Conservation (phyloP, 108 stramenopile species). For the Cyclostephanos invisitatus region DNA sequence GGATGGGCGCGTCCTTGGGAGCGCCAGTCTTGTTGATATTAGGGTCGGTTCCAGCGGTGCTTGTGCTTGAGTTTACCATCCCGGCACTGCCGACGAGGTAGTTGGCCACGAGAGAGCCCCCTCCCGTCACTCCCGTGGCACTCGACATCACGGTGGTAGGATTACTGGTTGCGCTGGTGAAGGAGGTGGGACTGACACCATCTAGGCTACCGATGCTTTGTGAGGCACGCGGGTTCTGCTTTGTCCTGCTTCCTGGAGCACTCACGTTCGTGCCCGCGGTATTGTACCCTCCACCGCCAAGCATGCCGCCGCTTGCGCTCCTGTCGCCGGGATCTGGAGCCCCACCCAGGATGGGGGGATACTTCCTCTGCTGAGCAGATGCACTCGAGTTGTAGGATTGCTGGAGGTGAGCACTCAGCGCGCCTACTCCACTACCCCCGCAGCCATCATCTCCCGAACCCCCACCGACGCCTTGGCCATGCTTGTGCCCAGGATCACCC, state of each 20-base stretch:
- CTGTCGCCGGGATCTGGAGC: constrained; percentile 18
- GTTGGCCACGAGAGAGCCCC: neutral
- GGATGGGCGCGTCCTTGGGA: constrained; percentile 32
- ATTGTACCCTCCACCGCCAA: neutral
- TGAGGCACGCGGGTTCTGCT: neutral
- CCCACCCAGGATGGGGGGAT: constrained; percentile 46
- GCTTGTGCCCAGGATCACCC: constrained; percentile 6
- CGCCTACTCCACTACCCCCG: constrained; percentile 13
- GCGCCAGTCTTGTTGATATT: neutral
- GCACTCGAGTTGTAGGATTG: constrained; percentile 36
- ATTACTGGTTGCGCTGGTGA: neutral
- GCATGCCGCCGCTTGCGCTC: neutral
- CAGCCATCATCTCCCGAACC: constrained; percentile 3
- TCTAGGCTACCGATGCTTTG: neutral
- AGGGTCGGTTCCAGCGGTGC: neutral
- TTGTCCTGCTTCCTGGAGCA: neutral
- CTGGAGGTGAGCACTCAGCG: constrained; percentile 25
- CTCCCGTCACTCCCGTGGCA: neutral
- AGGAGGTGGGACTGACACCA: neutral
- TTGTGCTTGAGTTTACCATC: constrained; percentile 2
- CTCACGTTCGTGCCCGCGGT: neutral
- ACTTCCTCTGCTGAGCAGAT: constrained; percentile 37
- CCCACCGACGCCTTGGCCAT: constrained; percentile 6
- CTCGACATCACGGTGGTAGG: neutral
- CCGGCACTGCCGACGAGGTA: neutral